phyloP scores from a whole-genome alignment of 2,329 filamentous ascomycete species.

The Hymenoscyphus linearis region DNA sequence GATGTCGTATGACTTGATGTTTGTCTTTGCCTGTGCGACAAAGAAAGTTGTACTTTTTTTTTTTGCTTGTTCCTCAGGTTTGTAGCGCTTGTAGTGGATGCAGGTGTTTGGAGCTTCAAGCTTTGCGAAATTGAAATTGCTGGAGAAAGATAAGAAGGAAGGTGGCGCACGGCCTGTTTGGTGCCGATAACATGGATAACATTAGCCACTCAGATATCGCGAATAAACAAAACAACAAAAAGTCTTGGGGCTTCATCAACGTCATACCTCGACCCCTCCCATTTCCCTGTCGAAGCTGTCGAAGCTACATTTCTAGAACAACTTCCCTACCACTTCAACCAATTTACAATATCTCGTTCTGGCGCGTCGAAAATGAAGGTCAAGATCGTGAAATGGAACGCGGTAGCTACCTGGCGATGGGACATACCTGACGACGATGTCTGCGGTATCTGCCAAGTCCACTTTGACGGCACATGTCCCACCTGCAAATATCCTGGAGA shows the following conservation, averaged over 20 bases:
- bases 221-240: background rate
- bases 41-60: background rate
- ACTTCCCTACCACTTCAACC: background rate
- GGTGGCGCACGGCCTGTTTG: background rate
- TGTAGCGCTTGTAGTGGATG: constrained; percentile 5
- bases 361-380: constrained; percentile 68
- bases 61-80: constrained; percentile 9
- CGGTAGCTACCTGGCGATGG: constrained; percentile 96
- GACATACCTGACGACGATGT: constrained; percentile 96
- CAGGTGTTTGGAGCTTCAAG: constrained; percentile 5
- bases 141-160: background rate
- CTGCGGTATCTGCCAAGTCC: constrained; percentile 95
- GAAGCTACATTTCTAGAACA: background rate
- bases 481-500: constrained; percentile 98
- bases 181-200: too few relatives aligned
- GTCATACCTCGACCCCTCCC: background rate
- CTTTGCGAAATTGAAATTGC: constrained; percentile 1
- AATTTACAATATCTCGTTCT: background rate
- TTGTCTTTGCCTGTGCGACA: background rate
- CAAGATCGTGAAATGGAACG: constrained; percentile 87
- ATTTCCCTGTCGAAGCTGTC: background rate
- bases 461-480: constrained; percentile 96
- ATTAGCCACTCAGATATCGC: background rate
- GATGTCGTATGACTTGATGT: background rate
- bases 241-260: background rate